These are phyloP conservation scores for Ilyonectria destructans DNA, from an alignment of 2,329 filamentous ascomycete genomes.

Conservation along the genomic window DNA sequence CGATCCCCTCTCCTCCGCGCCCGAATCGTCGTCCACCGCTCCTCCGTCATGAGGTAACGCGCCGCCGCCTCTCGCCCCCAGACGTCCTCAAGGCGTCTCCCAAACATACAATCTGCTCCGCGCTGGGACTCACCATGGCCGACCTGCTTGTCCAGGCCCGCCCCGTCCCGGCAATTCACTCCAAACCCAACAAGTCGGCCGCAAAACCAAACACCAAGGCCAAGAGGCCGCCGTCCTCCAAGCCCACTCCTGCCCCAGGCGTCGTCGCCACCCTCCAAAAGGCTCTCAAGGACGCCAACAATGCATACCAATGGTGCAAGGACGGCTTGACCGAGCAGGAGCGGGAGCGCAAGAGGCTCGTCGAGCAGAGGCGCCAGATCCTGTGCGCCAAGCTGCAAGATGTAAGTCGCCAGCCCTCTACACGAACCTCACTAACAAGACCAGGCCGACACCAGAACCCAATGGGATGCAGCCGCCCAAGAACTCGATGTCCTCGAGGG, in stretches of 20 bases:
- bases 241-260: conserved; percentile 28
- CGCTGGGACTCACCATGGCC: conserved; percentile 44
- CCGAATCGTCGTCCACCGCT: not conserved
- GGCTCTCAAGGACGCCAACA: conserved; percentile 59
- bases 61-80: conserved; percentile 33
- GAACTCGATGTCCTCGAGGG: conserved; percentile 86
- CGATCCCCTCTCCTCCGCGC: not conserved
- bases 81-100: conserved; percentile 15
- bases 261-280: conserved; percentile 50
- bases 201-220: conserved; percentile 47
- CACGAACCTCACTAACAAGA: conserved; percentile 23
- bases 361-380: conserved; percentile 75
- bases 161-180: conserved; percentile 42
- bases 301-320: conserved; percentile 63
- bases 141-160: conserved; percentile 49
- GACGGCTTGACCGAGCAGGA: conserved; percentile 70
- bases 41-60: conserved; percentile 26
- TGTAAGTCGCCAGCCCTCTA: conserved; percentile 61
- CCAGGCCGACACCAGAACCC: conserved; percentile 77
- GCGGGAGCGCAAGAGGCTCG: conserved; percentile 61
- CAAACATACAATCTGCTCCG: conserved; percentile 32
- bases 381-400: conserved; percentile 77
- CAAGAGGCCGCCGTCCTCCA: conserved; percentile 38
- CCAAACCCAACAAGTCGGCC: conserved; percentile 34
- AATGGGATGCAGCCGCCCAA: conserved; percentile 84